phyloP scores from a whole-genome alignment of 345 rosid genomes.

The Eucalyptus guilfoylei region DNA sequence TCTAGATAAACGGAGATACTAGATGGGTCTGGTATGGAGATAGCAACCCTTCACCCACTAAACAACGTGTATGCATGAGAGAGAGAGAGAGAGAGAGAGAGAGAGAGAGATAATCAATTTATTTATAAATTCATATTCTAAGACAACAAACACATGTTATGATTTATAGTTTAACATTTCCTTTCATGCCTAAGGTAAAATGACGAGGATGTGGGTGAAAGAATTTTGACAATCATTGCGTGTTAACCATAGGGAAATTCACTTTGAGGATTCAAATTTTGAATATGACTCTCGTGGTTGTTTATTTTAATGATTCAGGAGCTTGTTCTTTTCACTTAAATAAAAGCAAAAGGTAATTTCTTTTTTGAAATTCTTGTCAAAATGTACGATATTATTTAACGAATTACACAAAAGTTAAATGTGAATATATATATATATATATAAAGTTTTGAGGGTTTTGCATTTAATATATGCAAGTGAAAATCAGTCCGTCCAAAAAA shows the following conservation, averaged over 20 bases:
- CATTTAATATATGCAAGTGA: neutral
- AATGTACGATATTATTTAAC: neutral
- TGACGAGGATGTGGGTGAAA: neutral
- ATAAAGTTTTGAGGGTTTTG: neutral
- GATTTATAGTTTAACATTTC: neutral
- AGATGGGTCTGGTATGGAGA: too few species aligned
- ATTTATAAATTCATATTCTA: too few species aligned
- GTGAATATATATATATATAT: neutral
- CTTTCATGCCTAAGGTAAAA: neutral
- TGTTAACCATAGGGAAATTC: neutral
- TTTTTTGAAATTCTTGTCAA: neutral
- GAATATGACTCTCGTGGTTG: too few species aligned
- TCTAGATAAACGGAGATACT: too few species aligned
- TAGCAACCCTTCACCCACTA: too few species aligned
- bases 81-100: too few species aligned
- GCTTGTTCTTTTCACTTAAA: neutral
- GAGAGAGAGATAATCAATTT: too few species aligned
- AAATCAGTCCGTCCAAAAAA: neutral
- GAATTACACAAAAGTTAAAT: neutral
- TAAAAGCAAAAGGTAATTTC: neutral
- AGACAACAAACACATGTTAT: too few species aligned
- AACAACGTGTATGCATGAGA: too few species aligned
- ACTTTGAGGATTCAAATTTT: too few species aligned
- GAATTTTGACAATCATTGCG: neutral
- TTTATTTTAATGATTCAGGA: neutral